These are phyloP conservation scores for Pythium dissimile DNA, from an alignment of 352 stramenopile genomes.

Conservation along the genomic window DNA sequence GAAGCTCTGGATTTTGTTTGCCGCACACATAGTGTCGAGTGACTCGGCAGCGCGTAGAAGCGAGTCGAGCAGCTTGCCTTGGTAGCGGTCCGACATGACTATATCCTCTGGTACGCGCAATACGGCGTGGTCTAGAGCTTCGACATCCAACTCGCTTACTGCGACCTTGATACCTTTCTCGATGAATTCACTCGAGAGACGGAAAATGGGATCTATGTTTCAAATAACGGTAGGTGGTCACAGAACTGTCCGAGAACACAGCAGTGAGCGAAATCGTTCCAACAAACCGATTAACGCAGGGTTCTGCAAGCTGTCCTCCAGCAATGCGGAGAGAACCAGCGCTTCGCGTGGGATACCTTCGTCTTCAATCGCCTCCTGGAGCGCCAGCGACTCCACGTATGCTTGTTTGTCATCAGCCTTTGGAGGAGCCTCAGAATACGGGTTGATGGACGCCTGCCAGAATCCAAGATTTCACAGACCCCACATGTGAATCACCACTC, in stretches of 20 bases:
- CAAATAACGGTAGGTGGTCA: too few species aligned
- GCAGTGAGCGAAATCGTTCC: background rate
- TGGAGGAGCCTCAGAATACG: constrained; percentile 21
- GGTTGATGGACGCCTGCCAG: constrained; percentile 45
- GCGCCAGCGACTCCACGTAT: constrained; percentile 63
- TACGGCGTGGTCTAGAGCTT: constrained; percentile 62
- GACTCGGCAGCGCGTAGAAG: constrained; percentile 30
- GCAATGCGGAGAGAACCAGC: constrained; percentile 52
- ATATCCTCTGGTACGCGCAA: constrained; percentile 61
- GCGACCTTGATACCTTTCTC: constrained; percentile 46
- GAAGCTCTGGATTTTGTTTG: constrained; percentile 59
- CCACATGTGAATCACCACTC: too few species aligned
- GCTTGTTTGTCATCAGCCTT: constrained; percentile 41
- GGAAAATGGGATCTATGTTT: constrained; percentile 29
- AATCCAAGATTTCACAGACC: background rate
- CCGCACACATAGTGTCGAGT: constrained; percentile 37
- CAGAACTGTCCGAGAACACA: too few species aligned
- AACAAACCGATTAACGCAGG: background rate
- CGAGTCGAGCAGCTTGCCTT: constrained; percentile 26
- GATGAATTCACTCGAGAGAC: constrained; percentile 39
- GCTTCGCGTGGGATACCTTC: constrained; percentile 55
- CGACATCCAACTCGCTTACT: constrained; percentile 45
- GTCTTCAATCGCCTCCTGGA: constrained; percentile 65
- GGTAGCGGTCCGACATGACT: constrained; percentile 3
- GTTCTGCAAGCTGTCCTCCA: constrained; percentile 53